Conservation (phyloP, 2,329 filamentous ascomycete genomes). For the Sarocladiaceae sp. region DNA sequence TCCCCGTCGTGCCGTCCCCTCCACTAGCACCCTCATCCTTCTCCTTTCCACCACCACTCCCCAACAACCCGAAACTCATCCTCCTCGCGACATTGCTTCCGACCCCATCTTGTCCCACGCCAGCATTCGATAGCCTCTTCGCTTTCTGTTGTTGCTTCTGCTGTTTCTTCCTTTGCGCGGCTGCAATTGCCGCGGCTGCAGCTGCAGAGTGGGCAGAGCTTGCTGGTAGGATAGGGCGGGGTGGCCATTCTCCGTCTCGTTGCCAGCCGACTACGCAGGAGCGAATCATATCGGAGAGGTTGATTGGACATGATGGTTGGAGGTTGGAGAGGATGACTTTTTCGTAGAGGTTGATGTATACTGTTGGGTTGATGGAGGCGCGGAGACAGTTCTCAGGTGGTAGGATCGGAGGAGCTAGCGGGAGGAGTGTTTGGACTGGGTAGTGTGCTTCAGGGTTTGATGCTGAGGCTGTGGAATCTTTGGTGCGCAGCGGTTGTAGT, state of each 20-base stretch:
- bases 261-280: constrained; percentile 90
- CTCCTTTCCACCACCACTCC: constrained; percentile 34
- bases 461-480: constrained; percentile 2
- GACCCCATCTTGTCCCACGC: neutral
- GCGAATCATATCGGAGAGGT: constrained; percentile 74
- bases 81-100: constrained; percentile 27
- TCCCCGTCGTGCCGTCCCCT: constrained; percentile 23
- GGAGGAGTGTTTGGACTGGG: constrained; percentile 61
- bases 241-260: constrained; percentile 89
- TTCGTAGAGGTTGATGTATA: constrained; percentile 81
- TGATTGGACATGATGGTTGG: constrained; percentile 83
- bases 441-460: constrained; percentile 21
- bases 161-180: constrained; percentile 26
- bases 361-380: constrained; percentile 65
- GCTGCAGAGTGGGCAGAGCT: neutral
- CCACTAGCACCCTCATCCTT: constrained; percentile 24
- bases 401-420: constrained; percentile 68
- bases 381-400: constrained; percentile 73
- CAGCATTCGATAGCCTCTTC: constrained; percentile 18
- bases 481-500: neutral
- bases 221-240: constrained; percentile 37
- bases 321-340: constrained; percentile 79
- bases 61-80: constrained; percentile 41
- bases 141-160: constrained; percentile 39
- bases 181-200: constrained; percentile 17